A percentile compares a stretch with the other conserved stretches of the same genome.
phyloP scores from a whole-genome alignment of 306 rosid genomes.

The Cucumis hystrix region DNA sequence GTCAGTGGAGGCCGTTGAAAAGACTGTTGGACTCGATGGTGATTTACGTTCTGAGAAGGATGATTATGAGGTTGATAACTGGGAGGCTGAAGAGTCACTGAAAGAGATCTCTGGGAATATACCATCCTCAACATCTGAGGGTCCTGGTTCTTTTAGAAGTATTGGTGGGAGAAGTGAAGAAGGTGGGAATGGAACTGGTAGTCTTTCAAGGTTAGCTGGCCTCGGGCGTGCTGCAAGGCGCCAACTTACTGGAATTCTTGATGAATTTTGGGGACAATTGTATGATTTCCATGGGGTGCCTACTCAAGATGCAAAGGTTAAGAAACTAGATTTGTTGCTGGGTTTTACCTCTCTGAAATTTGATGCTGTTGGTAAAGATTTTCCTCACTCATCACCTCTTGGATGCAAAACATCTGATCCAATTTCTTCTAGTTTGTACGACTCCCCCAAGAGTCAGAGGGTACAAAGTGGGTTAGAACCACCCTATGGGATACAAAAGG shows the following conservation, averaged over 20 bases:
- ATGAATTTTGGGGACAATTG: conserved; percentile 86
- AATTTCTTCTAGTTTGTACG: conserved; percentile 33
- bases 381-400: conserved; percentile 16
- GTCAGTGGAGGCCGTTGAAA: conserved; percentile 30
- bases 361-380: conserved; percentile 40
- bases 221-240: conserved; percentile 95
- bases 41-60: conserved; percentile 47
- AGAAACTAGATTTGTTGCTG: conserved; percentile 44
- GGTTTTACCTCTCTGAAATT: conserved; percentile 37
- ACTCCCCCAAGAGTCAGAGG: conserved; percentile 40
- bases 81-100: conserved; percentile 65
- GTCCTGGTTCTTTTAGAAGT: conserved; percentile 82
- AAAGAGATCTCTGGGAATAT: conserved; percentile 34
- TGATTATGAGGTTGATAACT: conserved; percentile 57
- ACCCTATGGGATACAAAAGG: conserved; percentile 39
- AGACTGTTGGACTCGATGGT: conserved; percentile 39
- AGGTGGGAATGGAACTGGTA: conserved; percentile 72
- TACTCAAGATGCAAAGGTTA: conserved; percentile 54
- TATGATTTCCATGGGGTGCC: conserved; percentile 65
- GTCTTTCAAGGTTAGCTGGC: conserved; percentile 89
- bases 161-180: conserved; percentile 85
- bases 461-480: conserved; percentile 48
- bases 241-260: conserved; percentile 62
- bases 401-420: conserved; percentile 46
- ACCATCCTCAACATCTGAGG: conserved; percentile 51